Conservation (phyloP, 2,329 filamentous ascomycete genomes). For the Colletotrichum liaoningense region DNA sequence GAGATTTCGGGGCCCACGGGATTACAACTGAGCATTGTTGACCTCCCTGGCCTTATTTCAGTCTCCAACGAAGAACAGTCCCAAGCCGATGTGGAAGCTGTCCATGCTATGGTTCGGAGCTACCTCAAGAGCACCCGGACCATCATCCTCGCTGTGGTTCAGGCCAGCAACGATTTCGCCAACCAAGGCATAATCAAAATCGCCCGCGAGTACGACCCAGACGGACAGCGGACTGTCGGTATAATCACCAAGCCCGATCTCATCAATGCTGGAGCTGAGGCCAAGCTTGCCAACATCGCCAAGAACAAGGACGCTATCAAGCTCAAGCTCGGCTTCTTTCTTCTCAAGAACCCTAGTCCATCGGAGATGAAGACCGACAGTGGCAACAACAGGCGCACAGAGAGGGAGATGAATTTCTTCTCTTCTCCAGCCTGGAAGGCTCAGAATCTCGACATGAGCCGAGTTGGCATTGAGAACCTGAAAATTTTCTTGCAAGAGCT, state of each 20-base stretch:
- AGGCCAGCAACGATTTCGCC: constrained; percentile 51
- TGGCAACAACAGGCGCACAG: constrained; percentile 41
- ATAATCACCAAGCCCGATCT: constrained; percentile 69
- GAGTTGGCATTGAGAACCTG: constrained; percentile 61
- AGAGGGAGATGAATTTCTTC: constrained; percentile 56
- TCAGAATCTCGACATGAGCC: constrained; percentile 42
- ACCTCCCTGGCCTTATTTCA: constrained; percentile 58
- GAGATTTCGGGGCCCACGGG: constrained; percentile 39
- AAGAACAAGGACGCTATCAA: constrained; percentile 55
- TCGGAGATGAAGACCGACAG: constrained; percentile 45
- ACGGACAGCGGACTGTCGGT: constrained; percentile 59
- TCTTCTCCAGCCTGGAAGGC: constrained; percentile 51
- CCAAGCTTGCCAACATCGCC: constrained; percentile 54
- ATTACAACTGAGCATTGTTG: constrained; percentile 57
- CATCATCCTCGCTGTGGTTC: constrained; percentile 59
- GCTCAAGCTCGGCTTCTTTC: constrained; percentile 65
- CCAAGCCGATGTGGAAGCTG: constrained; percentile 44
- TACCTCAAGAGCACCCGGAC: constrained; percentile 55
- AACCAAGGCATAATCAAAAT: constrained; percentile 44
- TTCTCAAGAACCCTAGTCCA: constrained; percentile 55
- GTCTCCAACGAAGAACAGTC: constrained; percentile 48
- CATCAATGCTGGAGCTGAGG: constrained; percentile 48
- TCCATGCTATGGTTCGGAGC: constrained; percentile 48
- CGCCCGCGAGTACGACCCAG: constrained; percentile 37
- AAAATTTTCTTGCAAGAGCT: constrained; percentile 62